Conservation (phyloP, 805 yeast genomes). For the Isabelozyma heimii region DNA sequence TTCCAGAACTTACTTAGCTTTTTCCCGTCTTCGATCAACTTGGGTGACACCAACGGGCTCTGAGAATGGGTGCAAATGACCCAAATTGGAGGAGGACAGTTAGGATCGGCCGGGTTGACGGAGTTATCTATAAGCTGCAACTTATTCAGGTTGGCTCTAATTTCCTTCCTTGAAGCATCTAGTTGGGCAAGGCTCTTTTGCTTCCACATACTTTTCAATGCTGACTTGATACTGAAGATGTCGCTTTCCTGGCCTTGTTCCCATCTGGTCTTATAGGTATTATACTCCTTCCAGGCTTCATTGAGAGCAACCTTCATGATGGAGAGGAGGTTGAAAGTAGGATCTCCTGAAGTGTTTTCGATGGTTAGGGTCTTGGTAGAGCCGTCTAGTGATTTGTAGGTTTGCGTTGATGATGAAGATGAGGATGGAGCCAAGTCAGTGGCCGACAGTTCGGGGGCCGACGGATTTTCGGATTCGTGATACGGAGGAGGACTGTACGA, state of each 20-base stretch:
- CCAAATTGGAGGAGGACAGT: slow-evolving; percentile 60
- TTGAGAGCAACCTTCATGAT: slow-evolving; percentile 54
- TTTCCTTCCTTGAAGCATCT: slow-evolving; percentile 20
- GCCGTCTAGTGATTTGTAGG: background rate
- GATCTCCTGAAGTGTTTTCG: slow-evolving; percentile 11
- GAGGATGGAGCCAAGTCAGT: background rate
- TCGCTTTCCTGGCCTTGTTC: slow-evolving; percentile 67
- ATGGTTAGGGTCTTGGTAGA: slow-evolving; percentile 1
- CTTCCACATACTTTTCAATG: slow-evolving; percentile 59
- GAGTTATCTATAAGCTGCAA: slow-evolving; percentile 20
- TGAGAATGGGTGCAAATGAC: slow-evolving; percentile 63
- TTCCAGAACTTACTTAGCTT: slow-evolving; percentile 59
- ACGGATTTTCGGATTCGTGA: slow-evolving; percentile 20
- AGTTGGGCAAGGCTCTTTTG: slow-evolving; percentile 24
- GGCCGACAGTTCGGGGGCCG: background rate
- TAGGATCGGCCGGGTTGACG: slow-evolving; percentile 32
- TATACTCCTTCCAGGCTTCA: slow-evolving; percentile 74
- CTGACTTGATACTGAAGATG: slow-evolving; percentile 56
- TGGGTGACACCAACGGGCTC: slow-evolving; percentile 59
- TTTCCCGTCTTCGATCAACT: slow-evolving; percentile 55
- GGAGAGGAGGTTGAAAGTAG: slow-evolving; percentile 35
- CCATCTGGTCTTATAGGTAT: slow-evolving; percentile 55
- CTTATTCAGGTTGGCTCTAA: slow-evolving; percentile 13
- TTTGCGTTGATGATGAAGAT: background rate
- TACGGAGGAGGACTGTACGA: slow-evolving; percentile 59